These are phyloP conservation scores for Polyrhizophydium stewartii DNA, from an alignment of 371 early-diverging fungal genomes.

Conservation along the genomic window DNA sequence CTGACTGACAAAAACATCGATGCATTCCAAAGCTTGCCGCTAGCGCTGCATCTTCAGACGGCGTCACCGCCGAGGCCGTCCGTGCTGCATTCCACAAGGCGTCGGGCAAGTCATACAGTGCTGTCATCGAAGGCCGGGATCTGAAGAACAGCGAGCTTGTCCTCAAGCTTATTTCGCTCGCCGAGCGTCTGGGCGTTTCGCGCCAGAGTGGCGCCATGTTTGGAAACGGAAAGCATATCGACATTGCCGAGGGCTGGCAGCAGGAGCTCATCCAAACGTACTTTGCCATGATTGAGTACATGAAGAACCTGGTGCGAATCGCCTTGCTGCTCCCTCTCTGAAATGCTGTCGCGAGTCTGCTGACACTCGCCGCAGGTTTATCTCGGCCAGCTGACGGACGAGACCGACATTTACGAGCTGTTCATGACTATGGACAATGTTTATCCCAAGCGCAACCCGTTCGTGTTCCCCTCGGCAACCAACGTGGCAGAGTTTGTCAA, in stretches of 20 bases:
- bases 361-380: constrained; percentile 26
- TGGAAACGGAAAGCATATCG: constrained; percentile 73
- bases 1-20: not conserved
- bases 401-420: constrained; percentile 61
- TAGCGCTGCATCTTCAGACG: not conserved
- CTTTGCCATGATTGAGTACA: constrained; percentile 33
- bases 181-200: not conserved
- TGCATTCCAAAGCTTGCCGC: not conserved
- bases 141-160: not conserved
- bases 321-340: not conserved
- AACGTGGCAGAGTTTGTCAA: constrained; percentile 16
- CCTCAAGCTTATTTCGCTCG: not conserved
- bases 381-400: constrained; percentile 41
- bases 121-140: not conserved
- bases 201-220: constrained; percentile 50
- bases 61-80: not conserved
- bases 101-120: not conserved
- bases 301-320: constrained; percentile 16
- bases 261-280: constrained; percentile 27
- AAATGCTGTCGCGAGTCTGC: not conserved
- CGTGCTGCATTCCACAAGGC: not conserved
- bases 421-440: constrained; percentile 60
- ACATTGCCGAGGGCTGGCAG: constrained; percentile 46
- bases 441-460: constrained; percentile 54
- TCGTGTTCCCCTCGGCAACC: constrained; percentile 44